Evolutionary conservation across 116 monocot species (phyloP), one percentile per base, ranked within the genome.

Genomic region (Dioscorea cayenensis): DNA sequence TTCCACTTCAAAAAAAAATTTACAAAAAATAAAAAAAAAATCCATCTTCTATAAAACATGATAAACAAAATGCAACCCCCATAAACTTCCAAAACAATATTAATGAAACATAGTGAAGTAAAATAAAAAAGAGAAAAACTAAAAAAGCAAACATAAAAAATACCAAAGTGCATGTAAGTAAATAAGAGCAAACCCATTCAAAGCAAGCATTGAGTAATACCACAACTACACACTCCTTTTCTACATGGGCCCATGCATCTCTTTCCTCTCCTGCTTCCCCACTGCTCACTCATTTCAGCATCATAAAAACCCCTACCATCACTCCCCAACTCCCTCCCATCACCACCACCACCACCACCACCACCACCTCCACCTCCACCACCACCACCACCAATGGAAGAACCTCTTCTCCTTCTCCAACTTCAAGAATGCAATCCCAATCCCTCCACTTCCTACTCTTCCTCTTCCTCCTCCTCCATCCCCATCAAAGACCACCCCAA

Each of bases 301-400:
- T 65, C 29, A 14, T 29, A 29, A 65, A 9, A 65, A 35, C 16
- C 13, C 32, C 35, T 12, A 9, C 7, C 43, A 43, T 12, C 43
- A 43, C 32, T 32, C 32, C 7, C 7, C 43, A 43, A 8, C 43
- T 10, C 43, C 7, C 7, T 1, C 43, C 32, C 65, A 11, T 14
- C 43, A 43, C 7, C 43, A 43, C 43, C 43, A 43, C 32, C 32
- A 43, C 7, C 43, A 8, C 7, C 43, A 0, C 43, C 7, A 8
- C 7, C 43, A 0, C 43, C 43, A 10, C 69, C 49, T 4, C 5
- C 1, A 36, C 12, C 58, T 2, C 2, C 66, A 36, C 0, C 20
- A n/a, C 2, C 66, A 36, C 0, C 20, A n/a, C 6, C 73, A 16
- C 43, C 59, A 76, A 81, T 80, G 75, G 75, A 80, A 63, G 71